A percentile compares a stretch with the other conserved stretches of the same genome.
Evolutionary conservation across 31 red algal species (phyloP).

Genomic region (Asparagopsis taxiformis): DNA sequence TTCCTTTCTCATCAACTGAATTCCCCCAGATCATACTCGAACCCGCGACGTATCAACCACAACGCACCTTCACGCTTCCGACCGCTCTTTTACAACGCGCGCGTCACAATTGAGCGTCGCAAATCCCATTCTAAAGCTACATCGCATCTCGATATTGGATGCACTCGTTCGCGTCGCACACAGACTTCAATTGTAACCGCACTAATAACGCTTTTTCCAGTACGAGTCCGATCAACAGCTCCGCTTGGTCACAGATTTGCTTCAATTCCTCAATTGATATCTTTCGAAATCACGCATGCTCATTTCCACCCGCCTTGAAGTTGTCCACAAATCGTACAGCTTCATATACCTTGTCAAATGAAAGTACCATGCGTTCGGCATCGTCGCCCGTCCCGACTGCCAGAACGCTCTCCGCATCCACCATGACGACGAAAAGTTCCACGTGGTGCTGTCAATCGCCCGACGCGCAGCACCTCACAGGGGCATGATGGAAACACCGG

Average conservation of each 20-base stretch:
- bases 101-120: too few species aligned
- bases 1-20: too few species aligned
- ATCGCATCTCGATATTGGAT: too few species aligned
- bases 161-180: too few species aligned
- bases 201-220: background rate
- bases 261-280: background rate
- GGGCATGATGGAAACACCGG: conserved; percentile 3
- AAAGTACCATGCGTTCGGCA: background rate
- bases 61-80: too few species aligned
- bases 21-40: too few species aligned
- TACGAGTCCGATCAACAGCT: background rate
- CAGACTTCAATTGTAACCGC: background rate
- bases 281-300: background rate
- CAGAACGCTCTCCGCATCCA: background rate
- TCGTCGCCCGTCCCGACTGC: background rate
- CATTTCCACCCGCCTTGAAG: background rate
- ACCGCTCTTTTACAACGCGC: too few species aligned
- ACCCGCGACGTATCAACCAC: too few species aligned
- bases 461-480: conserved; percentile 10
- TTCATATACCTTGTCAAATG: background rate
- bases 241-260: background rate
- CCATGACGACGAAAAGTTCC: background rate
- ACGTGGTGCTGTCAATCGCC: background rate
- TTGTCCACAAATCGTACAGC: conserved; percentile 1
- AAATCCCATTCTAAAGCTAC: too few species aligned